Evolutionary conservation across 2,329 filamentous ascomycete genomes (phyloP).

Genomic region (Cercospora zeae-maydis): DNA sequence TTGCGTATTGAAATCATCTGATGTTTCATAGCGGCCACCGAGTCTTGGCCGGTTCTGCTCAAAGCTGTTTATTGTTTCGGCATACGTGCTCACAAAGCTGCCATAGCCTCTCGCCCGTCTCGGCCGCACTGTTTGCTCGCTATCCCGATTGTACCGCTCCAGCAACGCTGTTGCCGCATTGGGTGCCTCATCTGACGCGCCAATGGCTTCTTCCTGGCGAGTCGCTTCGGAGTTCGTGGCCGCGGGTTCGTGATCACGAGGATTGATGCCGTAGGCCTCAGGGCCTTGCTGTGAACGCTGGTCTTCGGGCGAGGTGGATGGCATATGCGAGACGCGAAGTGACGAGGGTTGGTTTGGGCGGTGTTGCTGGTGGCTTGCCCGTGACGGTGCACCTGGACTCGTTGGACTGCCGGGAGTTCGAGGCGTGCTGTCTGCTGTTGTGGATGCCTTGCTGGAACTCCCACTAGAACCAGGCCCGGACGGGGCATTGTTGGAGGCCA

Average conservation of each 20-base stretch:
- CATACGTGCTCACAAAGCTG: constrained; percentile 36
- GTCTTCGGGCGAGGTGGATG: constrained; percentile 45
- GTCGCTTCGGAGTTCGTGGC: constrained; percentile 25
- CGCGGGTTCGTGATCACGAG: constrained; percentile 34
- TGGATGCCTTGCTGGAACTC: background rate
- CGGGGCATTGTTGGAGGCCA: background rate
- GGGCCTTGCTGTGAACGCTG: constrained; percentile 28
- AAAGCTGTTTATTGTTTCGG: constrained; percentile 22
- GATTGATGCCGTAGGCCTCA: constrained; percentile 34
- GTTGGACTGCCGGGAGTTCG: constrained; percentile 14
- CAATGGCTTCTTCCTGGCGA: constrained; percentile 22
- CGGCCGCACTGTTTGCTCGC: constrained; percentile 63
- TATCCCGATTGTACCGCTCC: constrained; percentile 31
- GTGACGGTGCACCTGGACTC: constrained; percentile 10
- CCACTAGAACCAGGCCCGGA: constrained; percentile 1
- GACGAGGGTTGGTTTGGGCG: constrained; percentile 32
- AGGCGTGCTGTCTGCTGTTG: background rate
- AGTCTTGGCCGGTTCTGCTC: constrained; percentile 34
- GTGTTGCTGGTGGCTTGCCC: constrained; percentile 25
- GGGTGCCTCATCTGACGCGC: constrained; percentile 32
- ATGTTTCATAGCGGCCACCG: constrained; percentile 19
- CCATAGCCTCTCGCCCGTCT: constrained; percentile 52
- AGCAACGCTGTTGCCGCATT: constrained; percentile 41
- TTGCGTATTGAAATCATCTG: constrained; percentile 24
- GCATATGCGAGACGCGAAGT: constrained; percentile 43